Percentiles rank a stretch among this genome's conserved stretches.
These are phyloP conservation scores for Achaetomiella virescens DNA, from an alignment of 495 filamentous ascomycete species.

Conservation along the genomic window DNA sequence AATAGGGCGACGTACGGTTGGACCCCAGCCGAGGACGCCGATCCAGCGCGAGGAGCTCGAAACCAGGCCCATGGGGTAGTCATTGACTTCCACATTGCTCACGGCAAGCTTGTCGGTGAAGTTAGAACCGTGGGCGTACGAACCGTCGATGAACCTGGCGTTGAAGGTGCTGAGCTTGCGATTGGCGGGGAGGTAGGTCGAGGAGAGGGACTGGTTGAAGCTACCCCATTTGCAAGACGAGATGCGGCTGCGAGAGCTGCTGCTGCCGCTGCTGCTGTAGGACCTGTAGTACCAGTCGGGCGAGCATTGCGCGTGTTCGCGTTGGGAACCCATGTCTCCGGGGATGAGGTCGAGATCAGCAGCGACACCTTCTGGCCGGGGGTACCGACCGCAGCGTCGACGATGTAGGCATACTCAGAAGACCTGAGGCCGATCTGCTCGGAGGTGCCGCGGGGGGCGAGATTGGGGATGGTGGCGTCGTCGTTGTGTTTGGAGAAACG, in stretches of 20 bases:
- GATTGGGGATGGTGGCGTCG: not conserved
- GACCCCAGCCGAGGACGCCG: conserved; percentile 74
- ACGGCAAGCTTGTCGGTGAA: conserved; percentile 62
- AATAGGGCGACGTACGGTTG: conserved; percentile 53
- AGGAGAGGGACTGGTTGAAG: conserved; percentile 55
- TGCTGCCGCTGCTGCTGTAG: conserved; percentile 7
- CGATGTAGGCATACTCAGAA: conserved; percentile 39
- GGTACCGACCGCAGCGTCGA: conserved; percentile 58
- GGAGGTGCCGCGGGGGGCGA: conserved; percentile 10
- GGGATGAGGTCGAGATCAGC: conserved; percentile 61
- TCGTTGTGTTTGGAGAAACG: conserved; percentile 15
- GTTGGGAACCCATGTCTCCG: conserved; percentile 68
- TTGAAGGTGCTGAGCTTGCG: conserved; percentile 55
- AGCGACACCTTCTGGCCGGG: conserved; percentile 53
- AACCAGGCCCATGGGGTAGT: conserved; percentile 72
- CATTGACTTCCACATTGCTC: conserved; percentile 50
- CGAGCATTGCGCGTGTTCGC: conserved; percentile 48
- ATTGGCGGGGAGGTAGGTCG: conserved; percentile 52
- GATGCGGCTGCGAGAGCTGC: not conserved
- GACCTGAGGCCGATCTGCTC: not conserved
- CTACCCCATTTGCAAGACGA: conserved; percentile 22
- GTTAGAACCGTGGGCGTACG: conserved; percentile 61
- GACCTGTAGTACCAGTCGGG: conserved; percentile 15
- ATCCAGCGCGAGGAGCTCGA: conserved; percentile 49
- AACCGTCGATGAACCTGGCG: conserved; percentile 63